Evolutionary conservation across 805 yeast species (phyloP), one percentile per base, ranked within the genome.

Genomic region (Schwanniomyces vanrijiae): DNA sequence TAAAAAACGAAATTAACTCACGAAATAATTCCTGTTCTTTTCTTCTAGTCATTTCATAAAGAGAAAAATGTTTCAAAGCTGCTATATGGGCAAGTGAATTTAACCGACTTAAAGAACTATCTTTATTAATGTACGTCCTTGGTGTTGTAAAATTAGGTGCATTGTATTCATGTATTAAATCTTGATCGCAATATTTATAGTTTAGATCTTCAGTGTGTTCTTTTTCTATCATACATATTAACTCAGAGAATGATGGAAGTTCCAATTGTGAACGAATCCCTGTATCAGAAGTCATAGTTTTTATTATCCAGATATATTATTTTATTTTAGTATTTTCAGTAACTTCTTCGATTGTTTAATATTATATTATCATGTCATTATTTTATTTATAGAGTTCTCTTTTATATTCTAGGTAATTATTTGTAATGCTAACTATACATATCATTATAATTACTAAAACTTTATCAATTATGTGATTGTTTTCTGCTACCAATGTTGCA

Each of bases 11-110:
- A 7, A 24, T 34, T 7, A 44, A 24, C 33, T 24, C 31, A 2
- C 31, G 21, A 26, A 22, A 44, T 18, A 43, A 39, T 16, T 40
- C 40, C 25, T 44, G 44, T 44, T 44, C 47, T 40, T 25, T 39
- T 8, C 16, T n/a, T 34, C 33, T 34, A 4, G 43, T 39, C 14
- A 25, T 22, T 1, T 26, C 18, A 13, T 38, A 40, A 10, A 20
- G n/a, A 5, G 35, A 22, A 14, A 38, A 29, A 20, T 44, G 29
- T 16, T 39, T 39, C 8, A 18, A 33, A 9, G 40, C 21, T 6
- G 47, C 29, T 14, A 35, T 38, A 24, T 40, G n/a, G 4, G 43
- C 47, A n/a, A 44, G 19, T 14, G 43, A 24, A 28, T 44, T 37
- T 10, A 37, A 37, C 16, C 25, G 6, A 21, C 19, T 19, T 11